These are phyloP conservation scores for Aspergillus awamori DNA, from an alignment of 2,329 filamentous ascomycete species.

Conservation along the genomic window DNA sequence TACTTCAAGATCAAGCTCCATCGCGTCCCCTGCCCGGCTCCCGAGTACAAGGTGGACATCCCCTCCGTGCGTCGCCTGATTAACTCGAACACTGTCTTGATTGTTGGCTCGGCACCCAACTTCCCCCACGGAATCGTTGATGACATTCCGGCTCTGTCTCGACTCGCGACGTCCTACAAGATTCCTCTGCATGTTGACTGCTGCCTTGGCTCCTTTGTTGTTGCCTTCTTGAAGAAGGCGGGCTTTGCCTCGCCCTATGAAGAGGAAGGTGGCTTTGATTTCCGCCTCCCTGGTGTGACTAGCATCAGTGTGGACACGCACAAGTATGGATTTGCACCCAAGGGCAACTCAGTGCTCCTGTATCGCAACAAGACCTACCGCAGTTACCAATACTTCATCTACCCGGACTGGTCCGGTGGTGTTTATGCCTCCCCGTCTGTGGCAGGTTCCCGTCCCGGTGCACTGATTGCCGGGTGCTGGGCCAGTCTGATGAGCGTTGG, in stretches of 20 bases:
- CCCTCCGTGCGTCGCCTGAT: slow-evolving; percentile 78
- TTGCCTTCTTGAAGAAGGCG: slow-evolving; percentile 89
- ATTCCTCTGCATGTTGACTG: slow-evolving; percentile 95
- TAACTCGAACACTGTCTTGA: slow-evolving; percentile 89
- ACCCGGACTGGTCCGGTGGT: slow-evolving; percentile 90
- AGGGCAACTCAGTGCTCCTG: slow-evolving; percentile 90
- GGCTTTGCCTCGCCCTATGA: slow-evolving; percentile 67
- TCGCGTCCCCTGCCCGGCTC: slow-evolving; percentile 82
- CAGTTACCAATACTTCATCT: slow-evolving; percentile 94
- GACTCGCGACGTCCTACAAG: slow-evolving; percentile 75
- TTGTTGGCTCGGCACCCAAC: slow-evolving; percentile 94
- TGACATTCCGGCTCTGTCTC: slow-evolving; percentile 83
- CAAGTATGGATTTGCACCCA: slow-evolving; percentile 98
- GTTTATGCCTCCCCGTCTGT: slow-evolving; percentile 94
- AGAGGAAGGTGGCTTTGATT: slow-evolving; percentile 85
- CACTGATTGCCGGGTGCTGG: slow-evolving; percentile 96
- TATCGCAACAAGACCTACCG: slow-evolving; percentile 81
- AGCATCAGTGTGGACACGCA: slow-evolving; percentile 97
- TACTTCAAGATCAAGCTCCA: slow-evolving; percentile 98
- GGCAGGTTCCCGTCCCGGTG: slow-evolving; percentile 87
- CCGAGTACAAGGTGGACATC: slow-evolving; percentile 81
- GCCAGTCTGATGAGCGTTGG: slow-evolving; percentile 85
- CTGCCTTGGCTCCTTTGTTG: slow-evolving; percentile 92
- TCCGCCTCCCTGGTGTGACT: slow-evolving; percentile 89
- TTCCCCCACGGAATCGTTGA: slow-evolving; percentile 98